These are phyloP conservation scores for Priceomyces medius DNA, from an alignment of 805 yeast species.

Conservation along the genomic window DNA sequence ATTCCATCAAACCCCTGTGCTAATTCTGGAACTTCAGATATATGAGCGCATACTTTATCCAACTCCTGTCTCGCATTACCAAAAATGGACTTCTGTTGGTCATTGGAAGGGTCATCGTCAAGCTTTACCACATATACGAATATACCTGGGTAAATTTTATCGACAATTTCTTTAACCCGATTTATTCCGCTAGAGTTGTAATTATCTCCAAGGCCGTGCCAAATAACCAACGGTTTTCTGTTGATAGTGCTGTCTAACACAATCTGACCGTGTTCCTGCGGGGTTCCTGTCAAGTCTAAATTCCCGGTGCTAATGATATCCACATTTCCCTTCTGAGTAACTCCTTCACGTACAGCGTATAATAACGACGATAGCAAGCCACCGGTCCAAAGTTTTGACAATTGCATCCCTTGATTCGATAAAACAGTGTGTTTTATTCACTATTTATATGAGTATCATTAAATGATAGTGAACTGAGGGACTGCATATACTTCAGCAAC, in stretches of 20 bases:
- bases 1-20: conserved; percentile 63
- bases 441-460: no score
- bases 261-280: background rate
- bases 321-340: background rate
- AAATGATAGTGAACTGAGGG: no score
- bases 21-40: conserved; percentile 47
- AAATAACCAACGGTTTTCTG: conserved; percentile 57
- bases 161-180: conserved; percentile 42
- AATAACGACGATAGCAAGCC: background rate
- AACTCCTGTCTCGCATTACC: conserved; percentile 62
- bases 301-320: background rate
- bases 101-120: conserved; percentile 48
- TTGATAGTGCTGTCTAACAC: background rate
- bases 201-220: conserved; percentile 86
- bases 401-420: no score
- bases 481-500: no score
- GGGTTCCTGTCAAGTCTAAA: background rate
- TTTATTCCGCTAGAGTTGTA: conserved; percentile 62
- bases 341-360: background rate
- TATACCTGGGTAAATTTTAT: conserved; percentile 47
- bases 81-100: conserved; percentile 53
- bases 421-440: no score
- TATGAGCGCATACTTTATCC: conserved; percentile 52
- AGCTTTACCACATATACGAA: conserved; percentile 55
- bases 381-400: background rate